A percentile compares a stretch with the other conserved stretches of the same genome.
Evolutionary conservation across 2,329 filamentous ascomycete species (phyloP).

Genomic region (Trichoderma lentiforme): DNA sequence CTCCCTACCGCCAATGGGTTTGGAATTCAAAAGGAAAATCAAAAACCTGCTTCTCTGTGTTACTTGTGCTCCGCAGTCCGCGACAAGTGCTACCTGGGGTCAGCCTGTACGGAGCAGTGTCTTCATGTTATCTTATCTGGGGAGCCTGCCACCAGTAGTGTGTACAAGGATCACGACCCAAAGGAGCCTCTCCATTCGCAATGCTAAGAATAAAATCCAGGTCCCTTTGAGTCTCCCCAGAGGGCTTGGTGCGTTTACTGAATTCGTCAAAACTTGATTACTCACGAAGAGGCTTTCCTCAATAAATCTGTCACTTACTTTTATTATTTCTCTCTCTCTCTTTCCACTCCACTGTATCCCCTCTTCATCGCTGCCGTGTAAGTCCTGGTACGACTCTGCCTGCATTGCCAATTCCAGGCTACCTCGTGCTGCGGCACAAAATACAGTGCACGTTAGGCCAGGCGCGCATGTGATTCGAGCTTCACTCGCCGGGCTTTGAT

Average conservation of each 20-base stretch:
- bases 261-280: neutral
- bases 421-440: neutral
- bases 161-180: neutral
- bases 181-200: neutral
- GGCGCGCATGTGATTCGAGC: slow-evolving; percentile 14
- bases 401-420: neutral
- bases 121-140: neutral
- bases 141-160: neutral
- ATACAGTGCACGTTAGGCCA: neutral
- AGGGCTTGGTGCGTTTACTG: neutral
- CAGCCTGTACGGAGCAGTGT: neutral
- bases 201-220: neutral
- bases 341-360: neutral
- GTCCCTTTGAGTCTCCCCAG: neutral
- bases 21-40: neutral
- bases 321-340: neutral
- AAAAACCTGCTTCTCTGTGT: neutral
- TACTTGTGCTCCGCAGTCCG: neutral
- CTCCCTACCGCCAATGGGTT: neutral
- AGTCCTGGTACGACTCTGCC: neutral
- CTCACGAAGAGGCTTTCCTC: neutral
- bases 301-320: neutral
- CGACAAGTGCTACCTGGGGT: neutral
- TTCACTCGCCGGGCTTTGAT: neutral
- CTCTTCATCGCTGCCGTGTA: neutral